Conservation (phyloP, 1,284 basidiomycete genomes). For the Pseudozyma tsukubaensis region DNA sequence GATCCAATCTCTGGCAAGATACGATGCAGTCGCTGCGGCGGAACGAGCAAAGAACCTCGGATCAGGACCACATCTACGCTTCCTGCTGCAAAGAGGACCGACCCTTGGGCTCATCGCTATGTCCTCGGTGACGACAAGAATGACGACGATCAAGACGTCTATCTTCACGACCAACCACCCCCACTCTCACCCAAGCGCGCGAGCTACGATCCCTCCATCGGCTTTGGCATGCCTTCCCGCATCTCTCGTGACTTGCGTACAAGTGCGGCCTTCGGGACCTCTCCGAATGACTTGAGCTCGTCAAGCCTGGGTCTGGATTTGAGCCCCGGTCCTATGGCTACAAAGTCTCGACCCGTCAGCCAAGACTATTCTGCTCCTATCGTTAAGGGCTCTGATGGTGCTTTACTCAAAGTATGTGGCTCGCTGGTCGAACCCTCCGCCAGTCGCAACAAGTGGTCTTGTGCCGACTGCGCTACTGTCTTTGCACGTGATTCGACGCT, state of each 20-base stretch:
- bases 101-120: conserved; percentile 41
- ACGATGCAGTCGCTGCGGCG: conserved; percentile 36
- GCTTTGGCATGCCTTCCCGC: conserved; percentile 52
- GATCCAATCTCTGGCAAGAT: conserved; percentile 41
- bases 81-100: conserved; percentile 16
- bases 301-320: background rate
- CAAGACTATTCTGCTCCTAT: conserved; percentile 51
- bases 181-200: conserved; percentile 32
- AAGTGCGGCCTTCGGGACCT: conserved; percentile 1
- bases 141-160: conserved; percentile 3
- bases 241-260: conserved; percentile 48
- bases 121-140: conserved; percentile 9
- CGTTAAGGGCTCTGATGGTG: conserved; percentile 48
- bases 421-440: conserved; percentile 53
- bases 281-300: background rate
- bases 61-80: conserved; percentile 8
- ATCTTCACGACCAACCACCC: conserved; percentile 25
- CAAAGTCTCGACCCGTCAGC: conserved; percentile 2
- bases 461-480: conserved; percentile 40
- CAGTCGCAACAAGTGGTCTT: conserved; percentile 52
- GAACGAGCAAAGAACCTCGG: conserved; percentile 27
- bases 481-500: conserved; percentile 61
- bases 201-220: conserved; percentile 23
- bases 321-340: background rate
- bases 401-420: conserved; percentile 57